Conservation (phyloP, 805 yeast genomes). For the Candida ficus region DNA sequence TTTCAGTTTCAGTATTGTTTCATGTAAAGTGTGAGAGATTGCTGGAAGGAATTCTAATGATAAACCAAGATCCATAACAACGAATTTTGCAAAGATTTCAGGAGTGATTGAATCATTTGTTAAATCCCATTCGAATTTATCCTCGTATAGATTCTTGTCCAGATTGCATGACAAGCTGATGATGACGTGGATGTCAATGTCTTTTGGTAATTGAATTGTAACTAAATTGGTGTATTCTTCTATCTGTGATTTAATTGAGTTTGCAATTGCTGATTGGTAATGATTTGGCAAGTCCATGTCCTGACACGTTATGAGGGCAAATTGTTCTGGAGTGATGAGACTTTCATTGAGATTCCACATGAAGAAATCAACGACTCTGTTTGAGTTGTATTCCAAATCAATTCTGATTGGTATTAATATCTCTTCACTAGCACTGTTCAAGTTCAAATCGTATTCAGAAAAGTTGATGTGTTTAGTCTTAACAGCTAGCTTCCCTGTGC, state of each 20-base stretch:
- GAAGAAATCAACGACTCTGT: constrained; percentile 80
- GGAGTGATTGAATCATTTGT: constrained; percentile 45
- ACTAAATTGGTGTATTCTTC: constrained; percentile 67
- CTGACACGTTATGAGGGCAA: constrained; percentile 72
- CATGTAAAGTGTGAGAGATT: constrained; percentile 82
- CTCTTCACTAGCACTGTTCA: constrained; percentile 43
- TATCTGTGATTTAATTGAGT: constrained; percentile 72
- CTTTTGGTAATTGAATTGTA: constrained; percentile 60
- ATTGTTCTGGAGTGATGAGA: constrained; percentile 82
- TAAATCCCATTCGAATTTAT: constrained; percentile 93
- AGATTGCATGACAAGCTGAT: constrained; percentile 77
- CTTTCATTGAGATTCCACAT: constrained; percentile 86
- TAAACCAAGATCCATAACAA: constrained; percentile 81
- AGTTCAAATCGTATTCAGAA: constrained; percentile 19
- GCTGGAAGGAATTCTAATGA: constrained; percentile 85
- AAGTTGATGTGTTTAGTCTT: constrained; percentile 24
- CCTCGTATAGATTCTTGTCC: constrained; percentile 81
- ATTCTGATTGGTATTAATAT: constrained; percentile 83
- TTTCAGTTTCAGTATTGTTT: constrained; percentile 67
- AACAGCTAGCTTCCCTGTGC: constrained; percentile 17
- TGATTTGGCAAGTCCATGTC: constrained; percentile 77
- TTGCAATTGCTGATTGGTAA: constrained; percentile 57
- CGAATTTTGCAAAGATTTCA: constrained; percentile 74
- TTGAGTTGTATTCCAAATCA: constrained; percentile 82
- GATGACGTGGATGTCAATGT: constrained; percentile 65